Percentiles rank a stretch among this genome's conserved stretches.
Conservation (phyloP, 2,329 filamentous ascomycete genomes). For the Colletotrichum caudatum region DNA sequence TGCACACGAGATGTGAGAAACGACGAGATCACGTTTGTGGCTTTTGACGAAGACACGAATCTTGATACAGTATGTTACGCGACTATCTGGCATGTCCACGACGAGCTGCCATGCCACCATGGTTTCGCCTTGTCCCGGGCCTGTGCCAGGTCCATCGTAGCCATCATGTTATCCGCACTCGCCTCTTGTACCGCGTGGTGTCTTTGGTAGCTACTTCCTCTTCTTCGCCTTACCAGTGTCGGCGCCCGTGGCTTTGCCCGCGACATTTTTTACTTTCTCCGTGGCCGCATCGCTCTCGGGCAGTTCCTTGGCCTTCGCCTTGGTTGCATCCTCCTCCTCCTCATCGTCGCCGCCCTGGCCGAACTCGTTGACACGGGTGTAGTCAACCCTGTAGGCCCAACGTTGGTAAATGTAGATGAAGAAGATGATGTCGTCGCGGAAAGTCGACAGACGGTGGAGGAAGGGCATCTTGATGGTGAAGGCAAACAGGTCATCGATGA, state of each 20-base stretch:
- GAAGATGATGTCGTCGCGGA: constrained; percentile 97
- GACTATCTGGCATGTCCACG: neutral
- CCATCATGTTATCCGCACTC: constrained; percentile 21
- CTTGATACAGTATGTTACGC: constrained; percentile 15
- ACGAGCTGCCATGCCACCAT: neutral
- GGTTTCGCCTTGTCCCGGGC: neutral
- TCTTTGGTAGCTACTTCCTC: constrained; percentile 51
- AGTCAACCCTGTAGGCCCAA: constrained; percentile 93
- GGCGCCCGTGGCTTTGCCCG: constrained; percentile 62
- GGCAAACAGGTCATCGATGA: constrained; percentile 98
- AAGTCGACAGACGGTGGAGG: constrained; percentile 89
- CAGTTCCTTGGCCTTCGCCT: constrained; percentile 50
- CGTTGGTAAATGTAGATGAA: constrained; percentile 97
- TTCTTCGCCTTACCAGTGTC: constrained; percentile 60
- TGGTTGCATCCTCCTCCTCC: constrained; percentile 62
- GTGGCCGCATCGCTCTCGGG: constrained; percentile 53
- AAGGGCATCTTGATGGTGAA: constrained; percentile 99
- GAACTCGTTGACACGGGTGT: constrained; percentile 94
- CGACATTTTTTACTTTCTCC: constrained; percentile 45
- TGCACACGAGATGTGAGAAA: constrained; percentile 13
- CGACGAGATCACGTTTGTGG: neutral
- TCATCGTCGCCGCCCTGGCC: constrained; percentile 97
- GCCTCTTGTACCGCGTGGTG: constrained; percentile 4
- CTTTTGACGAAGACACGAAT: neutral
- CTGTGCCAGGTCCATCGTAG: constrained; percentile 4